Base-by-base conservation (phyloP, 1,284 basidiomycete genomes). In the Anthracocystis walkeri region DNA sequence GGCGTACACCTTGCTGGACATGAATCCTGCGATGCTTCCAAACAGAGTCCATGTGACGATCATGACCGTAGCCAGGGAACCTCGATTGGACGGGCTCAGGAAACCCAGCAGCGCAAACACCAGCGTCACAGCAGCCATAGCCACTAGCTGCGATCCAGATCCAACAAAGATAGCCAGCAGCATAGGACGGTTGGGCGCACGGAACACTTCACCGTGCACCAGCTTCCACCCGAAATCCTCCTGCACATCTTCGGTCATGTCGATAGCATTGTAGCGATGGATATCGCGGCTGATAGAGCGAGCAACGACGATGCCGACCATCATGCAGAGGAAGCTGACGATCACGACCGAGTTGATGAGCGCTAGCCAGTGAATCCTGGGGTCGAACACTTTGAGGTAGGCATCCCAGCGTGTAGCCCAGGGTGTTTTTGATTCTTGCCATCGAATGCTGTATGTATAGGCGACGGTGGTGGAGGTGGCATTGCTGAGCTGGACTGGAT, bases 181-280 rank as follows among this genome's bases (percentile, higher is more conserved):
- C 89, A 95, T 90, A 11, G 82, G 80, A 63, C 92, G 89, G 51
- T 87, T 86, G 0, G 96, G 96, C 4, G 92, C 88, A 31, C 96
- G 90, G 89, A 97, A 98, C 16, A 99, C 93, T 86, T 99, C 96
- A 31, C 94, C 95, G 80, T 97, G 95, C 11, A 98, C 90, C 20
- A 96, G 89, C 83, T 98, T 98, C 96, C 96, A 99, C 4, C 96
- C 96, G 89, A 92, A 97, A 82, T 99, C 96, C 48, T 97, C 95
- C 87, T 97, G 95, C 0, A 97, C 93, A 79, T 97, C 95, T 85
- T 98, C 95, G 77, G 91, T 92, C 35, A 96, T 87, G 85, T 97
- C 95, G 75, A 96, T 93, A 8, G 93, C 92, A 82, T 98, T 97
- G 87, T 98, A 99, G n/a, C 95, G 90, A 58, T 90, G 91, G 71